Conservation (phyloP, 1,139 yeast species). For the Lodderomyces metapsilosis region DNA sequence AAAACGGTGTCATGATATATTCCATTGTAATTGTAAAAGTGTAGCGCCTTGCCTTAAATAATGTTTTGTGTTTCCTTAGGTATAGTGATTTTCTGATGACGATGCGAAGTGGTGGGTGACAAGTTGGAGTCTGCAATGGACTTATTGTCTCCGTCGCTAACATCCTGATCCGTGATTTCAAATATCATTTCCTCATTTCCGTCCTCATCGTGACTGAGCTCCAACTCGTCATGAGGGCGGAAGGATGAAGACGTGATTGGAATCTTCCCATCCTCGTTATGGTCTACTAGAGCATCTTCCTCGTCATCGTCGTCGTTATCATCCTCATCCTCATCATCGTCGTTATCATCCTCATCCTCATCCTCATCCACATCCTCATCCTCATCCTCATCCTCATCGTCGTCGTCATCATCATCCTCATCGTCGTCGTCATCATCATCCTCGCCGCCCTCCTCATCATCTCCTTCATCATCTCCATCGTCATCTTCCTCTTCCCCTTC, state of each 20-base stretch:
- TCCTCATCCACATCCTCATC: constrained; percentile 14
- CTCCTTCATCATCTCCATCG: constrained; percentile 18
- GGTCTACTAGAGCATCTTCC: constrained; percentile 20
- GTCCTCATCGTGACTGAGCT: constrained; percentile 8
- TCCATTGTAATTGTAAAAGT: background rate
- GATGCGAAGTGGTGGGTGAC: constrained; percentile 9
- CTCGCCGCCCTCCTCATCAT: constrained; percentile 22
- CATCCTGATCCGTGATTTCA: constrained; percentile 21
- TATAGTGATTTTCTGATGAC: constrained; percentile 17
- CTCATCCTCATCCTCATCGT: constrained; percentile 20
- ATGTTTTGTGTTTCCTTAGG: constrained; percentile 18
- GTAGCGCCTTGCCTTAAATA: constrained; percentile 6
- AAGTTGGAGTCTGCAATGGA: background rate
- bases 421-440: constrained; percentile 28
- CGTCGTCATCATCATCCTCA: constrained; percentile 32
- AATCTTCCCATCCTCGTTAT: constrained; percentile 17
- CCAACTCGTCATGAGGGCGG: constrained; percentile 5
- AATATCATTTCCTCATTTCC: constrained; percentile 37
- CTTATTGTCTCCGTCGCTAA: constrained; percentile 6
- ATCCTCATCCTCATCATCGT: constrained; percentile 26
- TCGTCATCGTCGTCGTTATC: constrained; percentile 32
- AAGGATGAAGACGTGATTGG: background rate
- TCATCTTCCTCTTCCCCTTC: constrained; percentile 37
- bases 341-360: constrained; percentile 22
- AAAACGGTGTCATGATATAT: too few species aligned